Evolutionary conservation across 108 stramenopile genomes (phyloP).

Genomic region (Bacterosira constricta): DNA sequence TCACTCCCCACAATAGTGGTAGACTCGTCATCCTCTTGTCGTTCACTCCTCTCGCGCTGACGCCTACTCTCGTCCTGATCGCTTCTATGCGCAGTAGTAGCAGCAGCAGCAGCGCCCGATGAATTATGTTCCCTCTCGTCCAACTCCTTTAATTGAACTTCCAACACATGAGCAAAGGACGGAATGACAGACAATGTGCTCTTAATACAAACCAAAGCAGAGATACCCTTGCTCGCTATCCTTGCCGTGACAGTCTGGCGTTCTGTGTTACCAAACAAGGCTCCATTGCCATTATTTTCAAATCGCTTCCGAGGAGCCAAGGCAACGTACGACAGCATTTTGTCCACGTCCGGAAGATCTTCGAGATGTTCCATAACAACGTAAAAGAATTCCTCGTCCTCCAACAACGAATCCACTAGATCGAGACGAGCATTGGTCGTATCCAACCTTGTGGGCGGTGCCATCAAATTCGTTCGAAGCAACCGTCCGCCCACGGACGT

Average conservation of each 20-base stretch:
- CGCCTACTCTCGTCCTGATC: not conserved
- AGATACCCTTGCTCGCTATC: conserved; percentile 83
- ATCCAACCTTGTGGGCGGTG: conserved; percentile 73
- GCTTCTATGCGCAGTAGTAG: not conserved
- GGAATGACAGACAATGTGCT: conserved; percentile 72
- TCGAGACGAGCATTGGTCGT: conserved; percentile 87
- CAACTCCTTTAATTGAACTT: conserved; percentile 62
- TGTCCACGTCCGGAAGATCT: conserved; percentile 81
- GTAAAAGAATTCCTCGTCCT: conserved; percentile 86
- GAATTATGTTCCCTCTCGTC: conserved; percentile 28
- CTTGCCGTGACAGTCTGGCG: conserved; percentile 51
- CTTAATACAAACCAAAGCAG: conserved; percentile 86
- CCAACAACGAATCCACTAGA: conserved; percentile 82
- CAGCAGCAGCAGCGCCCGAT: not conserved
- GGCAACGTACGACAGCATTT: conserved; percentile 80
- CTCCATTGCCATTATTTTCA: conserved; percentile 23
- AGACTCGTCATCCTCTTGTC: conserved; percentile 35
- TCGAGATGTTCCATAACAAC: conserved; percentile 79
- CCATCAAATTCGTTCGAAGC: conserved; percentile 83
- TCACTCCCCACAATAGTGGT: conserved; percentile 40
- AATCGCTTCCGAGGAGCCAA: conserved; percentile 50
- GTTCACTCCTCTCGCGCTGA: conserved; percentile 6
- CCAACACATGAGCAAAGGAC: conserved; percentile 64
- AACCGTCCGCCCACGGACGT: conserved; percentile 85
- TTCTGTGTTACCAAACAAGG: conserved; percentile 41